phyloP scores from a whole-genome alignment of 169 alveolate genomes.

The Plasmodium reichenowi region DNA sequence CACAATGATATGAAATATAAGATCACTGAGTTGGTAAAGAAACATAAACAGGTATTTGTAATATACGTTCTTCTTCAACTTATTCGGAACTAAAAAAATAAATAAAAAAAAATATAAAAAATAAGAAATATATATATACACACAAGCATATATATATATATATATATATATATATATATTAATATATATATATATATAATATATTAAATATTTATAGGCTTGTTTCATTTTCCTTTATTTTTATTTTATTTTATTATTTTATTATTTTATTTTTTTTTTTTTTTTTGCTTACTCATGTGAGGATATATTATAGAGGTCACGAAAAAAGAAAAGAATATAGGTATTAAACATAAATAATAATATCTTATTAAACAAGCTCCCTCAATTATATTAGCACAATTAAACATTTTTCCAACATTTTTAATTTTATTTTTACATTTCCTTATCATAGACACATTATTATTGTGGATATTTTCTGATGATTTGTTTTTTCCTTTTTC shows the following conservation, averaged over 20 bases:
- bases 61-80: constrained; percentile 19
- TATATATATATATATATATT: not conserved
- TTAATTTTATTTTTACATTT: not conserved
- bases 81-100: constrained; percentile 43
- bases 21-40: constrained; percentile 33
- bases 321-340: constrained; percentile 41
- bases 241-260: not conserved
- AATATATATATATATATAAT: not conserved
- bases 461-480: not conserved
- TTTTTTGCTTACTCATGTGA: constrained; percentile 32
- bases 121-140: not conserved
- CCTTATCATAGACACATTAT: not conserved
- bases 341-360: constrained; percentile 52
- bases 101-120: not conserved
- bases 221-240: too few species aligned
- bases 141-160: not conserved
- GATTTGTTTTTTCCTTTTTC: constrained; percentile 26
- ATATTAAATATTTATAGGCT: not conserved
- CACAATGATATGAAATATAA: constrained; percentile 30
- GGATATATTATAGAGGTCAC: constrained; percentile 34
- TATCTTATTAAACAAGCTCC: constrained; percentile 36
- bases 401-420: constrained; percentile 12
- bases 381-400: constrained; percentile 33
- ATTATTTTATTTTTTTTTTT: too few species aligned
- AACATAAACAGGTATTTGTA: constrained; percentile 49